Evolutionary conservation across 148 eudicot genomes (phyloP).

Genomic region (Limonium bicolor): DNA sequence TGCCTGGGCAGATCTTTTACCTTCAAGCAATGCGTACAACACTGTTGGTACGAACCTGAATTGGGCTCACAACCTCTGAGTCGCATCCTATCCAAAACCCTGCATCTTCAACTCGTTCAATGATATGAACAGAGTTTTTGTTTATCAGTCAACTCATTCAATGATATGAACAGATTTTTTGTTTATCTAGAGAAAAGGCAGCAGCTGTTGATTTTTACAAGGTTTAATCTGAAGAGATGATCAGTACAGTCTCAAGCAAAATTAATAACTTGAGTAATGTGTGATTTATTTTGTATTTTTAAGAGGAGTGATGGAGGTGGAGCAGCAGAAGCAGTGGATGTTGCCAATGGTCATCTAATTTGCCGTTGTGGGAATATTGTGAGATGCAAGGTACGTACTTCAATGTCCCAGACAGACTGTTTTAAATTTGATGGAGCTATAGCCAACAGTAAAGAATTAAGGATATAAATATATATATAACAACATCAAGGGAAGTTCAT

Average conservation of each 20-base stretch:
- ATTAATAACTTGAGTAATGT: not conserved
- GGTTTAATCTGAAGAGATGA: conserved; percentile 20
- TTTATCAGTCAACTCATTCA: no score
- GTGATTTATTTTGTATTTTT: conserved; percentile 7
- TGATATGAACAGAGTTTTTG: no score
- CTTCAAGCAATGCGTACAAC: conserved; percentile 52
- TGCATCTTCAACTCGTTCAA: conserved; percentile 54
- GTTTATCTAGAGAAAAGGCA: no score
- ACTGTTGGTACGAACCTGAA: conserved; percentile 63
- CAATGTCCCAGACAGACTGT: no score
- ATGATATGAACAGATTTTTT: no score
- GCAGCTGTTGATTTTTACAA: conserved; percentile 84
- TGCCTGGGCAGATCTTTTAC: conserved; percentile 34
- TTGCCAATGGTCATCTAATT: conserved; percentile 55
- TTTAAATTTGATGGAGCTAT: no score
- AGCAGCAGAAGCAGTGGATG: conserved; percentile 82
- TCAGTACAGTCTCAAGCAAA: not conserved
- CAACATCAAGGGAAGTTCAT: no score
- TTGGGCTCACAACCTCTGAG: conserved; percentile 67
- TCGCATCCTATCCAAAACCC: conserved; percentile 42
- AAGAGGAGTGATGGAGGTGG: conserved; percentile 98
- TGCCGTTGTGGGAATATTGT: conserved; percentile 62
- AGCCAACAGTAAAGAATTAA: no score
- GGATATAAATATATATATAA: no score
- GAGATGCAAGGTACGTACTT: conserved; percentile 65